phyloP scores from a whole-genome alignment of 768 basidiomycete species.

The Lactarius vividus region DNA sequence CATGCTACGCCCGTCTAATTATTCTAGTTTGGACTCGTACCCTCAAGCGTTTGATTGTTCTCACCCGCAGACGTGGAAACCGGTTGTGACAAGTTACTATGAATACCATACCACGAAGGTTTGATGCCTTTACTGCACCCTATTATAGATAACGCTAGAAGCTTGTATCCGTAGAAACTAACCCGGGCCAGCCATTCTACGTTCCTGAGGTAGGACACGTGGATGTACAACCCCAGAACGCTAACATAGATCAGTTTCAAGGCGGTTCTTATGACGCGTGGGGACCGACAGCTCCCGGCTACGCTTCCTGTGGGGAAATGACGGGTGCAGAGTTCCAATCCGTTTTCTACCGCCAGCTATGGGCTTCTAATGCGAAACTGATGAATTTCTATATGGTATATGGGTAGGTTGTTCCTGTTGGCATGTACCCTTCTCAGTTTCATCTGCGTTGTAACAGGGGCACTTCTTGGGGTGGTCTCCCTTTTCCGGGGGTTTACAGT shows the following conservation, averaged over 20 bases:
- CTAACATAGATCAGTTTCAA: slow-evolving; percentile 48
- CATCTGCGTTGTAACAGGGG: slow-evolving; percentile 45
- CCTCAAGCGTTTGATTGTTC: slow-evolving; percentile 83
- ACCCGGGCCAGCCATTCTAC: slow-evolving; percentile 61
- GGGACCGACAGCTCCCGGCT: slow-evolving; percentile 73
- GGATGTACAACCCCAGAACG: not conserved
- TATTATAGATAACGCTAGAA: not conserved
- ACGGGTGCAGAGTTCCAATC: slow-evolving; percentile 74
- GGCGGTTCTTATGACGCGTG: slow-evolving; percentile 80
- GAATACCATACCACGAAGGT: slow-evolving; percentile 57
- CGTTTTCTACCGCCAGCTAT: slow-evolving; percentile 75
- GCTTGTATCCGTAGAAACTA: slow-evolving; percentile 30
- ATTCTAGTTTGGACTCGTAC: slow-evolving; percentile 50
- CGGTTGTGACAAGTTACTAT: slow-evolving; percentile 62
- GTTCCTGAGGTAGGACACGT: slow-evolving; percentile 55
- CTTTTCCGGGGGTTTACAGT: slow-evolving; percentile 73
- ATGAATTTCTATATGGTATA: slow-evolving; percentile 86
- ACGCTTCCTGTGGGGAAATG: slow-evolving; percentile 58
- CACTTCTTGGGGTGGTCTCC: slow-evolving; percentile 81
- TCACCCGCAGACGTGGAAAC: slow-evolving; percentile 61
- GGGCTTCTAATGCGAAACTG: slow-evolving; percentile 79
- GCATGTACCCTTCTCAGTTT: not conserved
- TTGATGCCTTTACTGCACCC: slow-evolving; percentile 18
- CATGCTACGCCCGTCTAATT: not conserved
- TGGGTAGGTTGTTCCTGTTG: slow-evolving; percentile 44